Evolutionary conservation across 306 rosid species (phyloP).

Genomic region (Citrullus mucosospermus): DNA sequence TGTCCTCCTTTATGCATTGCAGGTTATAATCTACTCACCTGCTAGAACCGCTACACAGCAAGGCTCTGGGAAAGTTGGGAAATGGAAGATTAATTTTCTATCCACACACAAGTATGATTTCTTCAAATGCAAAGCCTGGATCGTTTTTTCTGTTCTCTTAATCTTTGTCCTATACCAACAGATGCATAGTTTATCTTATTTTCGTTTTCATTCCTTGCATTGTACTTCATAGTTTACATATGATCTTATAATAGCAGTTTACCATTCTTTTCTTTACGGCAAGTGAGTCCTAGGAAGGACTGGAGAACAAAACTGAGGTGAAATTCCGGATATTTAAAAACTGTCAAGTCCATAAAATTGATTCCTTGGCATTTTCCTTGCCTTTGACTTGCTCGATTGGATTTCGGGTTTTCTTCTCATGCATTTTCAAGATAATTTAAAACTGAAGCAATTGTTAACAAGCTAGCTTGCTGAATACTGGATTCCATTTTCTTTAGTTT

Average conservation of each 20-base stretch:
- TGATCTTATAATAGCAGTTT: not conserved
- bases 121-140: not conserved
- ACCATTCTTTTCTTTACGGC: not conserved
- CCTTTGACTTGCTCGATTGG: too few species aligned
- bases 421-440: not conserved
- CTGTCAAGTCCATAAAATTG: too few species aligned
- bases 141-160: not conserved
- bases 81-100: constrained; percentile 82
- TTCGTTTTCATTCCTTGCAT: not conserved
- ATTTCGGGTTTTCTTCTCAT: not conserved
- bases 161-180: not conserved
- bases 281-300: not conserved
- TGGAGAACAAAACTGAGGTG: too few species aligned
- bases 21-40: constrained; percentile 89
- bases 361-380: too few species aligned
- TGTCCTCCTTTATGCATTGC: not conserved
- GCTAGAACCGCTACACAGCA: constrained; percentile 91
- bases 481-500: too few species aligned
- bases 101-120: constrained; percentile 73
- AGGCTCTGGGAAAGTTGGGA: constrained; percentile 93
- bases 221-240: too few species aligned
- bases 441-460: not conserved
- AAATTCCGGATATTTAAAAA: too few species aligned
- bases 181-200: not conserved
- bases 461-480: too few species aligned